Percentiles rank a stretch among this genome's conserved stretches.
Evolutionary conservation across 495 filamentous ascomycete species (phyloP).

Genomic region (Cryomyces minteri): DNA sequence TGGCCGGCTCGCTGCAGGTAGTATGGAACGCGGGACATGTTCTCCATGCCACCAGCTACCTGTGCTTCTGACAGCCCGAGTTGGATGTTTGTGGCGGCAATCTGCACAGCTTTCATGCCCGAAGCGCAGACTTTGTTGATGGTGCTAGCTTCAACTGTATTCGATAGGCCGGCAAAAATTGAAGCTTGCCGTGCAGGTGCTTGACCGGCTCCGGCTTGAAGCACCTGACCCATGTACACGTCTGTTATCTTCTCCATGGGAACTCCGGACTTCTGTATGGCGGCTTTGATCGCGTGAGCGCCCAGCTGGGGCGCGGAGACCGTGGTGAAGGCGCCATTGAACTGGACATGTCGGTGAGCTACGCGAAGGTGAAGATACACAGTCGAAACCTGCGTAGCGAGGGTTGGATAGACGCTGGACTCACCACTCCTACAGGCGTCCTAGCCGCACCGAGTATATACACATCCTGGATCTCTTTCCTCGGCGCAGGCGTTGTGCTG

Average conservation of each 20-base stretch:
- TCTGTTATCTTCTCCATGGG: constrained; percentile 61
- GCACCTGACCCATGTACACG: constrained; percentile 97
- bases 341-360: constrained; percentile 30
- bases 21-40: constrained; percentile 87
- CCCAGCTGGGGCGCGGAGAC: constrained; percentile 75
- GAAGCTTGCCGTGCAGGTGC: constrained; percentile 80
- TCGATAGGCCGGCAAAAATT: constrained; percentile 69
- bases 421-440: constrained; percentile 75
- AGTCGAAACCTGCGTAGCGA: too few relatives aligned
- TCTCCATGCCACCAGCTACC: constrained; percentile 92
- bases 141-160: constrained; percentile 64
- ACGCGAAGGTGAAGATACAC: too few relatives aligned
- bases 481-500: constrained; percentile 36
- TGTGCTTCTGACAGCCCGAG: constrained; percentile 73
- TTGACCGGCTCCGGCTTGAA: constrained; percentile 69
- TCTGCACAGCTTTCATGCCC: constrained; percentile 73
- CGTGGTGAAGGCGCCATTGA: constrained; percentile 74
- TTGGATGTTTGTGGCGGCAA: constrained; percentile 89
- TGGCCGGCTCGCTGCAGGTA: constrained; percentile 63
- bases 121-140: constrained; percentile 97
- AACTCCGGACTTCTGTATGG: constrained; percentile 62
- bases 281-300: constrained; percentile 74
- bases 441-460: constrained; percentile 81
- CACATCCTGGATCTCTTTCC: constrained; percentile 61
- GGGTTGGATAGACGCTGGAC: too few relatives aligned